Evolutionary conservation across 2,329 filamentous ascomycete genomes (phyloP).

Genomic region (Coniella lustricola): DNA sequence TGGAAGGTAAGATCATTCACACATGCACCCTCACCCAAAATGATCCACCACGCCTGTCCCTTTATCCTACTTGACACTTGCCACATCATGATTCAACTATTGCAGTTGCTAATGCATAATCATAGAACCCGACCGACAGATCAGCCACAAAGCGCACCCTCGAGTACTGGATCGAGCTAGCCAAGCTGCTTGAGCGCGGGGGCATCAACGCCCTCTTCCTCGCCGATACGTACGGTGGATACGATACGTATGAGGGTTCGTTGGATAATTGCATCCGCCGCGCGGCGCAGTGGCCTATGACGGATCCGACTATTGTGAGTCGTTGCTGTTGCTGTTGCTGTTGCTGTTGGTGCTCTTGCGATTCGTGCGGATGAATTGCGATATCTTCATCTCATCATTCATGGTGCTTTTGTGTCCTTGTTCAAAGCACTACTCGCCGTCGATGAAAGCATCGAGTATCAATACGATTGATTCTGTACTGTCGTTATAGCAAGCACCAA

Average conservation of each 20-base stretch:
- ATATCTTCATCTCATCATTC: too few relatives aligned
- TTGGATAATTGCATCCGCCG: slow-evolving; percentile 54
- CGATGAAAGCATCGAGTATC: too few relatives aligned
- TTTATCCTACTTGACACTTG: too few relatives aligned
- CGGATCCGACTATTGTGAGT: slow-evolving; percentile 53
- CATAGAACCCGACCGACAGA: slow-evolving; percentile 52
- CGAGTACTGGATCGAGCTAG: slow-evolving; percentile 57
- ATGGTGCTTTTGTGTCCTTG: too few relatives aligned
- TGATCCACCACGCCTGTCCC: too few relatives aligned
- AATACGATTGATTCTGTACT: too few relatives aligned
- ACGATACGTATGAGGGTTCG: slow-evolving; percentile 55
- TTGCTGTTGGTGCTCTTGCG: slow-evolving; percentile 18
- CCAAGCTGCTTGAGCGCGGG: slow-evolving; percentile 53
- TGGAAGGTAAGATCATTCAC: slow-evolving; percentile 46
- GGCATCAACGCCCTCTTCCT: slow-evolving; percentile 60
- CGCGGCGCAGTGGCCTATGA: slow-evolving; percentile 59
- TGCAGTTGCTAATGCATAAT: too few relatives aligned
- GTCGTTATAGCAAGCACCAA: too few relatives aligned
- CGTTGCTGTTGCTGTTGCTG: neutral
- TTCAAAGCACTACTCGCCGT: too few relatives aligned
- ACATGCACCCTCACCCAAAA: too few relatives aligned
- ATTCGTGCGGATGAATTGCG: neutral
- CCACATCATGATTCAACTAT: too few relatives aligned
- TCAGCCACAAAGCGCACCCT: slow-evolving; percentile 54
- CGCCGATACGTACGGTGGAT: slow-evolving; percentile 58